phyloP scores from a whole-genome alignment of 306 rosid species.

The Ammopiptanthus mongolicus region DNA sequence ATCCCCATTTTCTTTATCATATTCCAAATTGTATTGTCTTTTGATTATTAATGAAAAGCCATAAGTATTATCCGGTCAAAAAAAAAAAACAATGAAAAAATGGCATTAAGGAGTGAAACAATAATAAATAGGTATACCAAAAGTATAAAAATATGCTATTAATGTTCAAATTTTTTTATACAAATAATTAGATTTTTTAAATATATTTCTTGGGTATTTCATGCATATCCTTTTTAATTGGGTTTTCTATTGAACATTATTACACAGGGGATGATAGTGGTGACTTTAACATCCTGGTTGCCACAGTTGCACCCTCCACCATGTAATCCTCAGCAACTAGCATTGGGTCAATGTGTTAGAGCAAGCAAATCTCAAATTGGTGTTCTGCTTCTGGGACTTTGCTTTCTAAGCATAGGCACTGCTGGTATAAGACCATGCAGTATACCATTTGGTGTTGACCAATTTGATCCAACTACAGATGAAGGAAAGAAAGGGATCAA shows the following conservation, averaged over 20 bases:
- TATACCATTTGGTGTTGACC: constrained; percentile 75
- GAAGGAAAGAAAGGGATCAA: constrained; percentile 56
- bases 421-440: constrained; percentile 80
- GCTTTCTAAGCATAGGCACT: constrained; percentile 42
- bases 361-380: constrained; percentile 43
- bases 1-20: too few species aligned
- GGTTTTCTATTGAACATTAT: background rate
- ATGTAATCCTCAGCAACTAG: constrained; percentile 26
- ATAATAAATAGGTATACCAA: too few species aligned
- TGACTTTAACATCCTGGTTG: constrained; percentile 62
- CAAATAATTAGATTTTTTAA: too few species aligned
- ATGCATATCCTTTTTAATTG: background rate
- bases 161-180: too few species aligned
- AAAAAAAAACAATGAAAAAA: too few species aligned
- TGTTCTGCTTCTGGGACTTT: constrained; percentile 41
- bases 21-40: too few species aligned
- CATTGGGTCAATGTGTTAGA: constrained; percentile 29
- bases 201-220: background rate
- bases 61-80: too few species aligned
- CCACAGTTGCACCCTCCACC: constrained; percentile 59
- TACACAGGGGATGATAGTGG: constrained; percentile 56
- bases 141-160: too few species aligned
- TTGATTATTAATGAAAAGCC: too few species aligned
- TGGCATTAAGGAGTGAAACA: too few species aligned
- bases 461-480: constrained; percentile 52